Conservation (phyloP, 202 grass and related monocot genomes). For the Dendrocalamus latiflorus region DNA sequence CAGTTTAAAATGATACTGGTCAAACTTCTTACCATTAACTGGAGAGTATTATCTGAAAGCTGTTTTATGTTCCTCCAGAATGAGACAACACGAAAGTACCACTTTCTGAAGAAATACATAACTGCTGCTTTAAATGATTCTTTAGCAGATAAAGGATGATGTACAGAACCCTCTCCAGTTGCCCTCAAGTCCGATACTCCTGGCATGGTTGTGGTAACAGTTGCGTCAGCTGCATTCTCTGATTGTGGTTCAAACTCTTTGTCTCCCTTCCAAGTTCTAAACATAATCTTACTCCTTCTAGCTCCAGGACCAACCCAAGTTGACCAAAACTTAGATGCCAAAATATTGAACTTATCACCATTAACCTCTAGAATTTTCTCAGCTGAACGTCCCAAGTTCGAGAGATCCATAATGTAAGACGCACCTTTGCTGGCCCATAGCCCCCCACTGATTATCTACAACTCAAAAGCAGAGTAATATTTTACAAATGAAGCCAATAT, state of each 20-base stretch:
- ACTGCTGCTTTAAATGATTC: conserved; percentile 60
- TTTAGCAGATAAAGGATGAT: conserved; percentile 62
- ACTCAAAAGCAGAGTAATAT: neutral
- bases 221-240: conserved; percentile 47
- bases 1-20: neutral
- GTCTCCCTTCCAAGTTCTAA: conserved; percentile 79
- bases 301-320: conserved; percentile 86
- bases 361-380: conserved; percentile 72
- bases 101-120: conserved; percentile 58
- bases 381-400: conserved; percentile 48
- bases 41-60: conserved; percentile 42
- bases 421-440: conserved; percentile 70
- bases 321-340: conserved; percentile 91
- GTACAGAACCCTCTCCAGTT: conserved; percentile 39
- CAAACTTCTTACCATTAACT: conserved; percentile 74
- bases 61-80: conserved; percentile 68
- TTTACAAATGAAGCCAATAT: neutral
- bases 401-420: conserved; percentile 58
- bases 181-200: conserved; percentile 39
- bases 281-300: conserved; percentile 83
- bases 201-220: conserved; percentile 35
- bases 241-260: conserved; percentile 66
- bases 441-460: conserved; percentile 79
- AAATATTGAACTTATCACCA: conserved; percentile 72
- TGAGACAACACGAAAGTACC: conserved; percentile 49